phyloP scores from a whole-genome alignment of 257 asterid species.

The Mitragyna speciosa region DNA sequence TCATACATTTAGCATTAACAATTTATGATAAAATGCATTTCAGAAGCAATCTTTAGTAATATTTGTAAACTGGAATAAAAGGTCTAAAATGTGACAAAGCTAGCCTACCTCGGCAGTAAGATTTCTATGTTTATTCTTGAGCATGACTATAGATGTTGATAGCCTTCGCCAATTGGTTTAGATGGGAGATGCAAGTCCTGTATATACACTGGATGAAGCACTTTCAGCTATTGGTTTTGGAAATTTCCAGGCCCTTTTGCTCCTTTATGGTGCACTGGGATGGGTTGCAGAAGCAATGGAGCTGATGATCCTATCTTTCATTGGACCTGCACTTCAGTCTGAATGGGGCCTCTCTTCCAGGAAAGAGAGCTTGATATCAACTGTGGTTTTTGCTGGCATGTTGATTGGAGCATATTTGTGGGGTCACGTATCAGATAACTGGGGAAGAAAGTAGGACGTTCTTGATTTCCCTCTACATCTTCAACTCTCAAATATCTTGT shows the following conservation, averaged over 20 bases:
- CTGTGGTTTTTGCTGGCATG: slow-evolving; percentile 75
- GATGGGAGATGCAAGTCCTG: slow-evolving; percentile 56
- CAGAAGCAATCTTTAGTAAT: not conserved
- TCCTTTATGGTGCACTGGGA: slow-evolving; percentile 71
- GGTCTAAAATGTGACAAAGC: not conserved
- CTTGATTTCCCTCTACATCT: slow-evolving; percentile 9
- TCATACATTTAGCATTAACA: too few species aligned
- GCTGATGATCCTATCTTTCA: slow-evolving; percentile 81
- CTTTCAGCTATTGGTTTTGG: slow-evolving; percentile 66
- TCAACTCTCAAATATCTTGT: not conserved
- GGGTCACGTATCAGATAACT: slow-evolving; percentile 66
- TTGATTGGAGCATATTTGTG: slow-evolving; percentile 66
- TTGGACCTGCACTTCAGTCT: slow-evolving; percentile 74
- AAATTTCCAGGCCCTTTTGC: slow-evolving; percentile 58
- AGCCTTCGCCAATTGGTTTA: not conserved
- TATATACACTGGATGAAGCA: slow-evolving; percentile 69
- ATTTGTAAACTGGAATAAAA: not conserved
- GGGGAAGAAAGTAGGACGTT: slow-evolving; percentile 61
- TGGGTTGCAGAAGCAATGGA: slow-evolving; percentile 82
- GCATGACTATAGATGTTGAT: not conserved
- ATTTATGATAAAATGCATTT: not conserved
- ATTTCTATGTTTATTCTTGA: not conserved
- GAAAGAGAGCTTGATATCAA: slow-evolving; percentile 66
- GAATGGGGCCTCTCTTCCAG: slow-evolving; percentile 67
- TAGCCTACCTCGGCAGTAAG: not conserved